phyloP scores from a whole-genome alignment of 257 asterid species.

The Plantago elongata region DNA sequence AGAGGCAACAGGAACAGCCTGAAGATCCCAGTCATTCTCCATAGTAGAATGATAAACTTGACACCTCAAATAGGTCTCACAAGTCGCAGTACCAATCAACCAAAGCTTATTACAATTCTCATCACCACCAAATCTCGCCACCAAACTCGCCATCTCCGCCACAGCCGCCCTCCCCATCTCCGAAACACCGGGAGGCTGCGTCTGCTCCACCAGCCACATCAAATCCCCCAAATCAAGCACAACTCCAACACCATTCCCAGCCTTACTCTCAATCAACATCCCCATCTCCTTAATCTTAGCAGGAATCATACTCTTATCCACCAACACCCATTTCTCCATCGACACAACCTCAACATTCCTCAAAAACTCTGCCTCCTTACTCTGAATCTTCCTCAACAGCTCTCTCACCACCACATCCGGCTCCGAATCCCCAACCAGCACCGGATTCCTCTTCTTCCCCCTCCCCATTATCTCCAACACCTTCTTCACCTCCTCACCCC shows the following conservation, averaged over 20 bases:
- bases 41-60: conserved; percentile 90
- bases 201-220: conserved; percentile 92
- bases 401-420: conserved; percentile 71
- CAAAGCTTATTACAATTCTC: conserved; percentile 37
- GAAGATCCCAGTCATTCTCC: conserved; percentile 97
- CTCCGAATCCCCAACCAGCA: conserved; percentile 76
- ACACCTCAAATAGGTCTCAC: conserved; percentile 93
- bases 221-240: conserved; percentile 88
- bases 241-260: conserved; percentile 44
- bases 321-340: conserved; percentile 43
- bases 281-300: conserved; percentile 58
- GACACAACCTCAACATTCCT: conserved; percentile 47
- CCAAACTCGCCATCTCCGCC: conserved; percentile 55
- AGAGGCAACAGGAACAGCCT: conserved; percentile 81
- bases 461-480: conserved; percentile 59
- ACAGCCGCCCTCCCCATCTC: conserved; percentile 57
- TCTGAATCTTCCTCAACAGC: conserved; percentile 45
- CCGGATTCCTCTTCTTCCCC: conserved; percentile 70
- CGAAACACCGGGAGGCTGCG: conserved; percentile 27
- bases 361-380: conserved; percentile 40
- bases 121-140: conserved; percentile 32
- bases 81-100: conserved; percentile 94
- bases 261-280: conserved; percentile 41
- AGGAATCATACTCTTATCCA: conserved; percentile 36
- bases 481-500: conserved; percentile 58